Evolutionary conservation across 73 alveolate species (phyloP).

Genomic region (Tetrahymena elliotti): DNA sequence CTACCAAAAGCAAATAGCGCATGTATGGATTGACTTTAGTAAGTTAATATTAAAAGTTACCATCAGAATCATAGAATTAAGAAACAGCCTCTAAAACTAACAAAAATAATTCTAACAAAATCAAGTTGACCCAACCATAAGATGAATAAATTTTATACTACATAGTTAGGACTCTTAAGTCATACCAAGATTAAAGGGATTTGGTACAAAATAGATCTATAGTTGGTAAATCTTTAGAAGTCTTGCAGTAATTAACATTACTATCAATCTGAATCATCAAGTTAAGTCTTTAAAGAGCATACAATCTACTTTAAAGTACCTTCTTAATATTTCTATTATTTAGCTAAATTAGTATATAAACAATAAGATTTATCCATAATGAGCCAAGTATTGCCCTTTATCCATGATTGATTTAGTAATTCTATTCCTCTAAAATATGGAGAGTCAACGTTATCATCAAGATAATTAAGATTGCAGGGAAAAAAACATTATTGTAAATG

Average conservation of each 20-base stretch:
- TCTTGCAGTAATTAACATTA: not conserved
- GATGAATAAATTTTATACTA: not conserved
- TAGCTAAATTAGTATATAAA: not conserved
- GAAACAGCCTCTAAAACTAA: not conserved
- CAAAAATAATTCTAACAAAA: not conserved
- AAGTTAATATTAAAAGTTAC: not conserved
- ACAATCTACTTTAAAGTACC: not conserved
- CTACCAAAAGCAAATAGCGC: not conserved
- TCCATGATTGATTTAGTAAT: not conserved
- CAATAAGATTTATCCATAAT: not conserved
- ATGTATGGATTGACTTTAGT: not conserved
- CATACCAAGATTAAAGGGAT: not conserved
- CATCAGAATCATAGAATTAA: not conserved
- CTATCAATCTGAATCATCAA: not conserved
- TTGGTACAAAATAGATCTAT: not conserved
- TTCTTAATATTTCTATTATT: not conserved
- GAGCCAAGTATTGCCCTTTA: not conserved
- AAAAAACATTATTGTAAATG: not conserved
- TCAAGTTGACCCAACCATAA: not conserved
- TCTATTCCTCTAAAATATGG: not conserved
- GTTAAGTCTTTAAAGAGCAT: not conserved
- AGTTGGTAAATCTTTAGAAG: not conserved
- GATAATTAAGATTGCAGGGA: not conserved
- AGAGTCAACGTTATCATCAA: not conserved
- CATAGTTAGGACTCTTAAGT: not conserved